A percentile compares a stretch with the other conserved stretches of the same genome.
phyloP scores from a whole-genome alignment of 306 rosid species.

The Castanea mollissima region DNA sequence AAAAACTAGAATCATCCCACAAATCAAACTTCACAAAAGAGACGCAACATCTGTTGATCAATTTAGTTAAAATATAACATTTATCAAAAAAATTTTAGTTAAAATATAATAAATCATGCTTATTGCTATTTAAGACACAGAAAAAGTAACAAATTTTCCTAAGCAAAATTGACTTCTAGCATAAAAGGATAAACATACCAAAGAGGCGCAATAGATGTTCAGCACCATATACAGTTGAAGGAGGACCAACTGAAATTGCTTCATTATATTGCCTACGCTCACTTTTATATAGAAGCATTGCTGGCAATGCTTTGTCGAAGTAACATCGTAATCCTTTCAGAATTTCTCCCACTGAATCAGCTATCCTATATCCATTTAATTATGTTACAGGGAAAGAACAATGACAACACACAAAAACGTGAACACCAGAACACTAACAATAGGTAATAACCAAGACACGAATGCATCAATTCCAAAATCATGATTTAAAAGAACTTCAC shows the following conservation, averaged over 20 bases:
- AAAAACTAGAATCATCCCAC: too few relatives aligned
- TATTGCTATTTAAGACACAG: neutral
- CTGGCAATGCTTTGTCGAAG: constrained; percentile 85
- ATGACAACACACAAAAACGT: neutral
- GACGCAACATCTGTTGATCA: too few relatives aligned
- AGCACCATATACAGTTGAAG: constrained; percentile 82
- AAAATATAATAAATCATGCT: neutral
- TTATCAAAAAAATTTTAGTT: too few relatives aligned
- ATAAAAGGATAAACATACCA: constrained; percentile 45
- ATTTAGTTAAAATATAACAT: neutral
- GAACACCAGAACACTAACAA: too few relatives aligned
- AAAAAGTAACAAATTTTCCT: neutral
- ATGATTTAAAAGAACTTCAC: too few relatives aligned
- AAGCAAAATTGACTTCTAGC: neutral
- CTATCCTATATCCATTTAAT: constrained; percentile 33
- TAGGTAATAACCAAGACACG: too few relatives aligned
- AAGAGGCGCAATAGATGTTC: constrained; percentile 90
- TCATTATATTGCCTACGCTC: constrained; percentile 75
- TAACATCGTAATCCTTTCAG: constrained; percentile 67
- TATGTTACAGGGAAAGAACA: constrained; percentile 1
- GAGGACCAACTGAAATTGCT: constrained; percentile 44
- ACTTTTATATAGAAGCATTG: constrained; percentile 66
- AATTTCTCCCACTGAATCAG: constrained; percentile 57
- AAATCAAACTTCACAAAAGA: too few relatives aligned
- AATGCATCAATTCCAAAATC: too few relatives aligned